Evolutionary conservation across 306 rosid genomes (phyloP), one percentile per base, ranked within the genome.

Genomic region (Prunus dulcis): DNA sequence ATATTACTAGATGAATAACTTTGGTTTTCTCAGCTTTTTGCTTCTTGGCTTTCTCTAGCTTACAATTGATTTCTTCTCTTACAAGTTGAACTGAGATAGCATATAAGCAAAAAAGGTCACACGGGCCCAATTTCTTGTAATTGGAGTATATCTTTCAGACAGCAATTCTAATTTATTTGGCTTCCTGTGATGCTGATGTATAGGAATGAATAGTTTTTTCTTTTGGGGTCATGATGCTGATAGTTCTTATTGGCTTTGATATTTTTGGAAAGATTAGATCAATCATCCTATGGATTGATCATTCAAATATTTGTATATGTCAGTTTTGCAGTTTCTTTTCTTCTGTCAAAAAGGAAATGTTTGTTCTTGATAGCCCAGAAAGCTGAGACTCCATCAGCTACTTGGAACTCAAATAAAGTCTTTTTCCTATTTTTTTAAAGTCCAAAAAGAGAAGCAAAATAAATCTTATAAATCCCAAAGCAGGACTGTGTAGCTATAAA

Each of bases 1-100:
- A 56, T 60, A 52, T 38, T 38, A 38, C 46, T 69, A 53, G 72
- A 67, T 74, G 71, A 78, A 77, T 19, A 45, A 80, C 65, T 49
- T 57, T 47, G 46, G 25, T 56, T 56, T 56, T 22, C 62, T 19
- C 27, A 20, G 61, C 61, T 8, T 55, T 55, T 9, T 6, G 9
- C 23, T 22, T 74, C 47, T 62, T 77, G 14, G 38, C n/a, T 25
- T 52, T n/a, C 3, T n/a, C 28, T 12, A 45, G 74, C 74, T 38
- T 47, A 22, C 64, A 73, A 43, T 15, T 67, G 55, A 25, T 45
- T 76, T 75, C 30, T 32, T 49, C 52, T 23, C 25, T n/a, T 65
- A 52, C 43, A 32, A 22, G 20, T 34, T 64, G 49, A 56, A 56
- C 28, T 60, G 58, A 70, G 51, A 15, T 19, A 20, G 18, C 53